phyloP scores from a whole-genome alignment of 2,329 filamentous ascomycete species.

The Aphanoascus verrucosus region DNA sequence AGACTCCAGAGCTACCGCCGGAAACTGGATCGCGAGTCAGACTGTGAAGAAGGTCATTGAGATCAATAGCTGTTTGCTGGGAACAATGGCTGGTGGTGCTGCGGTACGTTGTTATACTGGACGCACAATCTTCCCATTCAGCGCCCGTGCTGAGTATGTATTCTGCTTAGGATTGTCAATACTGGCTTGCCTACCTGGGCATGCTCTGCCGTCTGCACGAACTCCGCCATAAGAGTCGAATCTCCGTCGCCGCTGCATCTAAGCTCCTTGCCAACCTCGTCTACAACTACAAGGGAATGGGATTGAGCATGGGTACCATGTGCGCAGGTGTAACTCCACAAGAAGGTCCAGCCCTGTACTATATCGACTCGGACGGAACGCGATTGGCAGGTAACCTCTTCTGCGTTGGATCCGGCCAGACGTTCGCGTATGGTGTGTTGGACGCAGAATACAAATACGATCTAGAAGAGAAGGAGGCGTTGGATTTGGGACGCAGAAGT shows the following conservation, averaged over 20 bases:
- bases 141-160: neutral
- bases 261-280: constrained; percentile 98
- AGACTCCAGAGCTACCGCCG: constrained; percentile 91
- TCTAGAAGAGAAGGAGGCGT: constrained; percentile 71
- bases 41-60: constrained; percentile 99
- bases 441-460: constrained; percentile 94
- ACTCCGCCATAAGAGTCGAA: constrained; percentile 96
- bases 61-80: constrained; percentile 87
- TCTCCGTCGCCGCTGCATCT: constrained; percentile 90
- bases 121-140: neutral
- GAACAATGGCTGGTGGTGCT: constrained; percentile 96
- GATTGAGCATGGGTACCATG: constrained; percentile 98
- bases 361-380: constrained; percentile 96
- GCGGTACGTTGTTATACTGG: constrained; percentile 47
- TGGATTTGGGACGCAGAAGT: constrained; percentile 81
- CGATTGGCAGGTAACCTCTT: constrained; percentile 88
- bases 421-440: constrained; percentile 94
- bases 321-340: constrained; percentile 88
- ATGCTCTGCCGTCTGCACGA: constrained; percentile 99
- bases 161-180: constrained; percentile 71
- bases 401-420: constrained; percentile 96
- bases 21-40: constrained; percentile 99
- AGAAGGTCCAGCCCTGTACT: constrained; percentile 93
- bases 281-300: constrained; percentile 98
- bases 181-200: constrained; percentile 97